These are phyloP conservation scores for Aspergillus sp. DNA, from an alignment of 2,329 filamentous ascomycete species.

Conservation along the genomic window DNA sequence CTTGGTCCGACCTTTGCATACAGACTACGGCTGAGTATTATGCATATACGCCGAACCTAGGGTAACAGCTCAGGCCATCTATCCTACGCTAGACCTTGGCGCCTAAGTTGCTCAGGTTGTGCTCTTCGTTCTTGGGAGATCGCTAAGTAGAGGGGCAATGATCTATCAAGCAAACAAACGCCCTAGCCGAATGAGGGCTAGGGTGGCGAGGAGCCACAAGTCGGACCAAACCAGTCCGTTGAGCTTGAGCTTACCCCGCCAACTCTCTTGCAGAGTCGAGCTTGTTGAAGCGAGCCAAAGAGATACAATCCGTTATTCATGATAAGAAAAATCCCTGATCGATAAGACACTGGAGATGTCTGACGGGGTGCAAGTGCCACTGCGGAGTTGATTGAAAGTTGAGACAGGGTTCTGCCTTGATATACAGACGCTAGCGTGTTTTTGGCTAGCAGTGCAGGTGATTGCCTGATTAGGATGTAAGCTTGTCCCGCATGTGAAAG, in stretches of 20 bases:
- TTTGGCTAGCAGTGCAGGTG: neutral
- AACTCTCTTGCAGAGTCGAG: neutral
- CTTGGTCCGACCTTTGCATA: slow-evolving; percentile 2
- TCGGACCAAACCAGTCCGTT: slow-evolving; percentile 22
- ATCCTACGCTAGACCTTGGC: neutral
- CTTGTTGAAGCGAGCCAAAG: neutral
- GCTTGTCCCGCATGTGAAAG: slow-evolving; percentile 1
- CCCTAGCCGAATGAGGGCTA: slow-evolving; percentile 1
- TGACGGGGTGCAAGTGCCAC: neutral
- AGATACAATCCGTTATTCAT: neutral
- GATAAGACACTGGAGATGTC: neutral
- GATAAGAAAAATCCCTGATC: neutral
- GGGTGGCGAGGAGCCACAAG: slow-evolving; percentile 9
- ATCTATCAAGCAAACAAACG: neutral
- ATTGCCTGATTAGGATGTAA: neutral
- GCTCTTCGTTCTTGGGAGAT: no score
- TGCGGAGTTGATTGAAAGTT: neutral
- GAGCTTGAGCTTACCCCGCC: slow-evolving; percentile 15
- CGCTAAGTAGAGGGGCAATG: neutral
- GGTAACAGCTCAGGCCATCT: no score
- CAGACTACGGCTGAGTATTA: neutral
- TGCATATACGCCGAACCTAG: neutral
- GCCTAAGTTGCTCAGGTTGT: neutral
- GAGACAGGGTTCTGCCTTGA: neutral
- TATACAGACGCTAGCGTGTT: neutral